phyloP scores from a whole-genome alignment of 129 eudicot species.

The Tagetes erecta region DNA sequence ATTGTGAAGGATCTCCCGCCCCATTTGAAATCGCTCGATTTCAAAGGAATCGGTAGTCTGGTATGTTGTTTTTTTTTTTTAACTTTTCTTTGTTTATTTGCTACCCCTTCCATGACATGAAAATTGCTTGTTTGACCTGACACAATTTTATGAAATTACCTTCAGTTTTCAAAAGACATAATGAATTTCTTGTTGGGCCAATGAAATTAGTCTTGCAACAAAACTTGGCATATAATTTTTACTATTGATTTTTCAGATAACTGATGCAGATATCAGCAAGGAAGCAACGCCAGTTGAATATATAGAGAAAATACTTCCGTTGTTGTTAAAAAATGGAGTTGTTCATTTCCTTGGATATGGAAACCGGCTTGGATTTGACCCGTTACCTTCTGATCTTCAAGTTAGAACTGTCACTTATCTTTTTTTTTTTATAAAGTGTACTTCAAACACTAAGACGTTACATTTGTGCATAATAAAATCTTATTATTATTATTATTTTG shows the following conservation, averaged over 20 bases:
- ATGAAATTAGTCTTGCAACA: not conserved
- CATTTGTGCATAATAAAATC: slow-evolving; percentile 5
- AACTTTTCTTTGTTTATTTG: not conserved
- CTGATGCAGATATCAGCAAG: slow-evolving; percentile 85
- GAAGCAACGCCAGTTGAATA: slow-evolving; percentile 79
- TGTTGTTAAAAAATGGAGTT: slow-evolving; percentile 59
- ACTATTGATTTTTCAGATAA: slow-evolving; percentile 53
- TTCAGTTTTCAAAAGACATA: not conserved
- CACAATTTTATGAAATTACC: not conserved
- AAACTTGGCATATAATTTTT: not conserved
- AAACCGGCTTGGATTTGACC: slow-evolving; percentile 91
- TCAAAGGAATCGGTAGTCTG: slow-evolving; percentile 80
- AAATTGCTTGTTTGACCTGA: not conserved
- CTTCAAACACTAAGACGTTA: not conserved
- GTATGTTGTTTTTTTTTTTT: slow-evolving; percentile 41
- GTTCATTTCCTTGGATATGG: slow-evolving; percentile 97
- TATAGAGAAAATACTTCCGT: slow-evolving; percentile 56
- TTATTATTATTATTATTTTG: not conserved
- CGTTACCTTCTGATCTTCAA: slow-evolving; percentile 79
- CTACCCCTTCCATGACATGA: not conserved
- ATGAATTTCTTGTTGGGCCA: not conserved
- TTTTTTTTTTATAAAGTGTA: not conserved
- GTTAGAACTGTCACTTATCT: slow-evolving; percentile 34
- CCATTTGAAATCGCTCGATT: slow-evolving; percentile 57
- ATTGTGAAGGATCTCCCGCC: slow-evolving; percentile 77